Evolutionary conservation across 169 alveolate species (phyloP), one percentile per base, ranked within the genome.

Genomic region (Plasmodium ovale): DNA sequence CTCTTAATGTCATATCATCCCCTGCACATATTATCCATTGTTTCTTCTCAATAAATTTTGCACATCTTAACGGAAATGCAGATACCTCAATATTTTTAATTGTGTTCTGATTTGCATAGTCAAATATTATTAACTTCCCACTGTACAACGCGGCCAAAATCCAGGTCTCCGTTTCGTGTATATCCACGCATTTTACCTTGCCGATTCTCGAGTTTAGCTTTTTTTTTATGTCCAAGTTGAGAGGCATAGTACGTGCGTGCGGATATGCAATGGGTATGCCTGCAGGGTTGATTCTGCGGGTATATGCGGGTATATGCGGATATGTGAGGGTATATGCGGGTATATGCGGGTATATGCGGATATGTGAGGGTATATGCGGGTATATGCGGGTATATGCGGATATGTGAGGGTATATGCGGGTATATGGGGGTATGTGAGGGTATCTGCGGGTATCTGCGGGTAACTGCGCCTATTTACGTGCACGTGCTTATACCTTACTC

Each of bases 101-200:
- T 70, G 98, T 91, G 14, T 98, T 92, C 94, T 98, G 98, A 58
- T 97, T 96, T 53, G 74, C 88, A 89, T 95, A 95, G 59, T 96
- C 96, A 92, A 95, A 92, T 14, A 98, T 96, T 9, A 97, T 93
- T 19, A 97, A 93, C 56, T 96, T 94, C 58, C 99, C 99, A 73
- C 94, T 94, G 93, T 98, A 98, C 71, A 97, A 92, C 14, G 98
- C 99, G 19, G 98, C 96, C 5, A 97, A 94, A 23, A 97, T 98
- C 99, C 99, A 97, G 6, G 99, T 98, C 72, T 96, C 98, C 2
- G 96, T 89, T 5, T 99, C 98, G 88, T 98, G 99, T 70, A 98
- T 89, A 87, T 98, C 99, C 9, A 98, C 99, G 70, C 97, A 95
- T 94, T 98, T 98, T 37, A 98, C 99, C 67, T 99, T 93, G 72